Base-by-base conservation (phyloP, 2,329 filamentous ascomycete species). In the Penicillium sclerotigenum region DNA sequence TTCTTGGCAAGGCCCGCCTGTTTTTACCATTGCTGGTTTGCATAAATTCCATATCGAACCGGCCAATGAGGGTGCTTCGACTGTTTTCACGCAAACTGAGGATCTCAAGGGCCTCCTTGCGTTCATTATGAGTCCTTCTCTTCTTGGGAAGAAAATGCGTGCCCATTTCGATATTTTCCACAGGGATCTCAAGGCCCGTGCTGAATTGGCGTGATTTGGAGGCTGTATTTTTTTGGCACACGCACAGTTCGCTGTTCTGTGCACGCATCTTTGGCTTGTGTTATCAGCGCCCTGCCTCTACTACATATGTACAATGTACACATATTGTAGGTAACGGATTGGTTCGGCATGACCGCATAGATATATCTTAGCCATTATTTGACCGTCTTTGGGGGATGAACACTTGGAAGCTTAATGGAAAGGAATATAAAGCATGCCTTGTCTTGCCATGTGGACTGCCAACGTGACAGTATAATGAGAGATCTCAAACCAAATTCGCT, bases 1-100 rank as follows among this genome's bases (percentile, higher is more conserved):
- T 31, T 60, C 60, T 18, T 69, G 66, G 66, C 66, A 69, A 49
- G 66, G 66, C n/a, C 62, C 66, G 16, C 65, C 65, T 9, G 66
- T 67, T 7, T 64, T 62, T 49, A 65, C 63, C 20, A 54, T 67
- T 46, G 58, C 66, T 26, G 65, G 65, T 9, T 49, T 63, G 26
- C 65, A 68, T 51, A 58, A 61, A 46, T 69, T 69, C 41, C 59
- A 58, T 22, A 57, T 69, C 9, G 59, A 67, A 29, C 56, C 62
- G 1, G 52, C 56, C 16, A 60, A 64, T 29, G 61, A 62, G 20
- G 65, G 66, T 3, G 33, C 62, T 6, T 64, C 62, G 9, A 69
- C 66, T 4, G 50, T 67, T 28, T 66, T 68, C 43, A 67, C 59
- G 3, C 64, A 67, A 42, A 56, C 60, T 0, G 65, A 68, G 57